Evolutionary conservation across 768 basidiomycete genomes (phyloP).

Genomic region (Russula sp.): DNA sequence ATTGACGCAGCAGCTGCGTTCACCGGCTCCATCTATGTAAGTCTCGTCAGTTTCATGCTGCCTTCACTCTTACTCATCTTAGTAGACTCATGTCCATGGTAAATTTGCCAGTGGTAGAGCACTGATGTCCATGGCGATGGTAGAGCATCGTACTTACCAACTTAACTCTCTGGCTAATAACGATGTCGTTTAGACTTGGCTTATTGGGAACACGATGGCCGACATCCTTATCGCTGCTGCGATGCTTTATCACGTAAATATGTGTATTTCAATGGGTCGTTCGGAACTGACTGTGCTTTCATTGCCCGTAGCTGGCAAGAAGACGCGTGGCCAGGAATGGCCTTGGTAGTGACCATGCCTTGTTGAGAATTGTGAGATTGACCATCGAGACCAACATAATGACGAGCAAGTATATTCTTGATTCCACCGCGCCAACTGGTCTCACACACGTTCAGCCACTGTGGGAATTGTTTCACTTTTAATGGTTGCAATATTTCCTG

Average conservation of each 20-base stretch:
- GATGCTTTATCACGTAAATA: conserved; percentile 9
- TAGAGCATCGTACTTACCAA: background rate
- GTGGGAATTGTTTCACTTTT: conserved; percentile 1
- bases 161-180: background rate
- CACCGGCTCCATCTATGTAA: background rate
- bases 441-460: background rate
- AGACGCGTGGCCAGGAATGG: background rate
- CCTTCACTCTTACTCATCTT: background rate
- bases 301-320: background rate
- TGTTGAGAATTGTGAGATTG: conserved; percentile 24
- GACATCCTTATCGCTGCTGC: conserved; percentile 8
- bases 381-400: conserved; percentile 27
- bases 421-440: background rate
- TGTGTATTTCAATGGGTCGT: background rate
- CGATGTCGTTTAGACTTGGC: background rate
- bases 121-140: background rate
- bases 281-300: background rate
- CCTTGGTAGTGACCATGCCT: background rate
- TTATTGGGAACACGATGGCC: background rate
- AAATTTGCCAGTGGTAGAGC: background rate
- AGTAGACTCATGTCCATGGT: background rate
- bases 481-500: background rate
- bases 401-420: conserved; percentile 11
- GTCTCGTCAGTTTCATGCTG: background rate
- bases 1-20: background rate